phyloP scores from a whole-genome alignment of 441 rosid species.

The Corymbia citriodora region DNA sequence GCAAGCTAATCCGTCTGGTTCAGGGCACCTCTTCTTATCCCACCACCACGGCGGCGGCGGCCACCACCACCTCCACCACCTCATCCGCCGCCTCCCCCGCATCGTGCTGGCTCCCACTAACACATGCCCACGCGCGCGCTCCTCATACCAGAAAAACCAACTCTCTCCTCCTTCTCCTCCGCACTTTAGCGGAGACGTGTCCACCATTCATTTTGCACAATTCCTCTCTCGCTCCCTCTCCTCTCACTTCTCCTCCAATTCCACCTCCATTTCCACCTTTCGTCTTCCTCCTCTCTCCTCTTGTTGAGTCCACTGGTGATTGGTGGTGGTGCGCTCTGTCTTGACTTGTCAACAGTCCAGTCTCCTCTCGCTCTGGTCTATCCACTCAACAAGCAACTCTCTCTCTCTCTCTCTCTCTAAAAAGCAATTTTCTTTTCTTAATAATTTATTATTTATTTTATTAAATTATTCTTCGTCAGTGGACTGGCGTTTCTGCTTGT shows the following conservation, averaged over 20 bases:
- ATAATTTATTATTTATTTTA: rapidly evolving
- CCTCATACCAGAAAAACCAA: neutral
- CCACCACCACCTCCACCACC: neutral
- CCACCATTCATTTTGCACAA: neutral
- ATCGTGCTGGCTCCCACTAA: neutral
- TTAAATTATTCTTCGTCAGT: neutral
- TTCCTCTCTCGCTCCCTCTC: neutral
- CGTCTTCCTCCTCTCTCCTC: neutral
- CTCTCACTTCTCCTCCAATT: neutral
- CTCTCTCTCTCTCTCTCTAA: neutral
- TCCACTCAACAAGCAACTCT: neutral
- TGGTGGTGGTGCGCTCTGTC: neutral
- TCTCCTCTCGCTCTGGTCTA: neutral
- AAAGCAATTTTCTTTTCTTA: neutral
- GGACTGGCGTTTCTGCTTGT: neutral
- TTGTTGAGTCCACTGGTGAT: neutral
- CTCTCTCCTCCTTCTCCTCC: neutral
- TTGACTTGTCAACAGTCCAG: neutral
- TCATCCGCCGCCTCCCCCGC: neutral
- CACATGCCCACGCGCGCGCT: neutral
- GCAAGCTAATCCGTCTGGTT: too few relatives aligned
- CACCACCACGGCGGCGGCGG: too few relatives aligned
- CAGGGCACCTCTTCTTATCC: too few relatives aligned
- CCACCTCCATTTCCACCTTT: neutral
- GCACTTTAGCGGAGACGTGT: neutral